These are phyloP conservation scores for Xylaria cubensis DNA, from an alignment of 495 filamentous ascomycete species.

Conservation along the genomic window DNA sequence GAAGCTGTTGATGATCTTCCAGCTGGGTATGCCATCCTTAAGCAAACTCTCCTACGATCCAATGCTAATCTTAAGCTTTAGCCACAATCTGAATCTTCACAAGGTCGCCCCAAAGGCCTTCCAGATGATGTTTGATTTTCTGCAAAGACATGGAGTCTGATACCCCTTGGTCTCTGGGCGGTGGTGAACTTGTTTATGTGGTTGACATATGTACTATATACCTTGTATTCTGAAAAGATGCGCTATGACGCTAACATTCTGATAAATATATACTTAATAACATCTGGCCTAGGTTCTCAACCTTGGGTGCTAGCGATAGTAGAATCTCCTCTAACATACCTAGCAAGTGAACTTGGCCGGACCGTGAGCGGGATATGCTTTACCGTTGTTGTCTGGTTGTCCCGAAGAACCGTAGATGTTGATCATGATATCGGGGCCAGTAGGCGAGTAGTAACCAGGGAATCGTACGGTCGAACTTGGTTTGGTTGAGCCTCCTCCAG, in stretches of 20 bases:
- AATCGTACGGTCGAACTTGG: constrained; percentile 6
- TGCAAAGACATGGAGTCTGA: neutral
- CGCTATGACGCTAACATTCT: neutral
- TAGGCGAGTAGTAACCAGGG: neutral
- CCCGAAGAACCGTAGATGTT: neutral
- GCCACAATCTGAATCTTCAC: constrained; percentile 39
- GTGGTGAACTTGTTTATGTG: neutral
- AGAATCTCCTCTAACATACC: neutral
- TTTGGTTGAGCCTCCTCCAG: constrained; percentile 1
- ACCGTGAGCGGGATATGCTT: neutral
- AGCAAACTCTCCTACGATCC: neutral
- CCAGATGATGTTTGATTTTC: constrained; percentile 31
- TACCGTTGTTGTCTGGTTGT: neutral
- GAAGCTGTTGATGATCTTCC: constrained; percentile 13
- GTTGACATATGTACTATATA: neutral
- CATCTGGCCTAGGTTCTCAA: neutral
- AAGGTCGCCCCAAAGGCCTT: constrained; percentile 38
- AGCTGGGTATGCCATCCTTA: neutral
- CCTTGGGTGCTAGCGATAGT: neutral
- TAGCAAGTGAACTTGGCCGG: neutral
- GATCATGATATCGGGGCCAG: neutral
- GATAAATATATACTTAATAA: neutral
- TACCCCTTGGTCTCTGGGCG: neutral
- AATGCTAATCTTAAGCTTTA: constrained; percentile 6
- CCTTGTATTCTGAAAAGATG: neutral